Evolutionary conservation across 768 basidiomycete species (phyloP).

Genomic region (Hortiboletus campestris): DNA sequence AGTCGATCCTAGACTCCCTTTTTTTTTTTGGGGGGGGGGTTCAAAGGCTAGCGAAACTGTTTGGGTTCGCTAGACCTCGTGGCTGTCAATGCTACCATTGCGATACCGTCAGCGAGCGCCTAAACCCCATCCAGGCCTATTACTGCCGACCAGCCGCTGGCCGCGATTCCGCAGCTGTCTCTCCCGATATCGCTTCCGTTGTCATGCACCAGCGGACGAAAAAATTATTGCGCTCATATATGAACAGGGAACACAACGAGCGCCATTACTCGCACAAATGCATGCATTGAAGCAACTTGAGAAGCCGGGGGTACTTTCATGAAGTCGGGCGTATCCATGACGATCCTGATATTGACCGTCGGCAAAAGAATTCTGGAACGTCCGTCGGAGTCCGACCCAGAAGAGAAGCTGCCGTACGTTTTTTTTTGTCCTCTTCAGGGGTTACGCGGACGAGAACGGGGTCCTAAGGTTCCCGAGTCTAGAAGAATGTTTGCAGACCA

Average conservation of each 20-base stretch:
- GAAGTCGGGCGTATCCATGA: not conserved
- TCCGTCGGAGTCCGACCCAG: not conserved
- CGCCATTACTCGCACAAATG: not conserved
- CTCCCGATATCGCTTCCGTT: not conserved
- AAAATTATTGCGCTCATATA: no score
- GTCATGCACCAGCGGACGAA: not conserved
- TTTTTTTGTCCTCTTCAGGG: not conserved
- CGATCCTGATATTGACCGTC: not conserved
- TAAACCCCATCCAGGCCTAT: not conserved
- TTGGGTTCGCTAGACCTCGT: not conserved
- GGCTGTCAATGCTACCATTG: not conserved
- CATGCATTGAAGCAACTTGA: not conserved
- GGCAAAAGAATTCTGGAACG: not conserved
- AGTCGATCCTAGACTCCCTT: not conserved
- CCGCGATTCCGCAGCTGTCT: not conserved
- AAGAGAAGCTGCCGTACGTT: not conserved
- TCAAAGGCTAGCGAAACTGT: not conserved
- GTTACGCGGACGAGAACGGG: no score
- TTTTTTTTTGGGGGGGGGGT: no score
- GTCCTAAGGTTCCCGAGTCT: not conserved
- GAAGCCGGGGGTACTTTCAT: not conserved
- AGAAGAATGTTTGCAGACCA: not conserved
- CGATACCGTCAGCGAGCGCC: not conserved
- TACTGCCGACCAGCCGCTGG: not conserved
- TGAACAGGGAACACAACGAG: no score